Evolutionary conservation across 345 rosid species (phyloP), one percentile per base, ranked within the genome.

Genomic region (Bruguiera parviflora): DNA sequence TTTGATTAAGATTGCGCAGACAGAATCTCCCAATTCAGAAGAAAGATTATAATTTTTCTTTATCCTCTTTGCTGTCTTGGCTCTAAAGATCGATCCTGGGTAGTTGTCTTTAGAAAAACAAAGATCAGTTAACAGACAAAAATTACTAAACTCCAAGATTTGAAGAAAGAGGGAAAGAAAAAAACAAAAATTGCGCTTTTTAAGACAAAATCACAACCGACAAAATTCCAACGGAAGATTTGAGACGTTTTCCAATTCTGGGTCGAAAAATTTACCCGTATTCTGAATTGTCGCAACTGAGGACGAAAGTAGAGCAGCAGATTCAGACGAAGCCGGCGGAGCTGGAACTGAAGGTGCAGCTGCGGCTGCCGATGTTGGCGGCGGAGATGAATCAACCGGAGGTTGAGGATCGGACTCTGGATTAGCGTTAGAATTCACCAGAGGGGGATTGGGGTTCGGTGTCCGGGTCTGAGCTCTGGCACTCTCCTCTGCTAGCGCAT

Each of bases 401-500:
- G 16, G 71, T 70, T 79, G 82, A 2, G 60, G 64, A 63, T 81
- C 80, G 2, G 82, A 55, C 49, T 83, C 83, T 37, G 73, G 61
- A 65, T 64, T 69, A 24, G 79, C 60, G 59, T 70, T 69, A 5
- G 33, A 33, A 65, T 68, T 72, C 31, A 20, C 69, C 8, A 6
- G 73, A 46, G 66, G 66, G 57, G 68, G 29, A 3, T 52, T 56
- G 6, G 70, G 60, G 28, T 65, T 72, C 65, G 43, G 63, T 27
- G 63, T 19, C 55, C 46, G 84, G 58, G 73, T 28, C 47, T 78
- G 82, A 65, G 74, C 83, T 84, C 73, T 87, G 0, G 86, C 89
- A 59, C 86, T 86, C 76, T 92, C 98, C 81, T 85, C 92, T 20
- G 98, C 96, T 65, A 94, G 83, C 8, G 87, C 92, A 84, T 94